Conservation (phyloP, 306 rosid species). For the Cucumis cinereus region DNA sequence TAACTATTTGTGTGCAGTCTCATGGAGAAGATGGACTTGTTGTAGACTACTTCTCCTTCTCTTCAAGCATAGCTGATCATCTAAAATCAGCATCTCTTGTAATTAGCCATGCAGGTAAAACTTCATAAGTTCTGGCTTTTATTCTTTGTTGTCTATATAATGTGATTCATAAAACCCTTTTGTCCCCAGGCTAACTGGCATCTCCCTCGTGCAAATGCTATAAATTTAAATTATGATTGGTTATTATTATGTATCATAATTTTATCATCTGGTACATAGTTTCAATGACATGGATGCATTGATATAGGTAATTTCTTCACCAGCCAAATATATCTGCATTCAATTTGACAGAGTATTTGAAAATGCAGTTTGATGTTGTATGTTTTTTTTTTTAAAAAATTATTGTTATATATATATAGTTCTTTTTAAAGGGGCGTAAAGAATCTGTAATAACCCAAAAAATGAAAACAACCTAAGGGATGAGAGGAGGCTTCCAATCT, state of each 20-base stretch:
- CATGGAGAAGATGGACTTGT: constrained; percentile 44
- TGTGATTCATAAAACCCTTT: not conserved
- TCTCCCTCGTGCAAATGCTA: not conserved
- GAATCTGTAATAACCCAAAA: not conserved
- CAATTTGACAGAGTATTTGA: not conserved
- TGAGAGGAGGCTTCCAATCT: not conserved
- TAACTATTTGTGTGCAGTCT: constrained; percentile 24
- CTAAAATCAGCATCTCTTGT: constrained; percentile 78
- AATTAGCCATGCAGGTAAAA: constrained; percentile 71
- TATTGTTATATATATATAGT: too few relatives aligned
- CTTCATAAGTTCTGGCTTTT: not conserved
- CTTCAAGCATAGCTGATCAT: constrained; percentile 79
- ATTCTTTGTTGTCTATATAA: not conserved
- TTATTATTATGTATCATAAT: not conserved
- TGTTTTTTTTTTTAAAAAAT: not conserved
- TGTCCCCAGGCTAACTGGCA: not conserved
- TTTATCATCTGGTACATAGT: not conserved
- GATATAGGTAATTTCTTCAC: not conserved
- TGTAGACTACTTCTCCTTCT: constrained; percentile 71
- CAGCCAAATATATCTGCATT: not conserved
- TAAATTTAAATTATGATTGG: not conserved
- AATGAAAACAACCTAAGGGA: not conserved
- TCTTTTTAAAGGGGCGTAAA: not conserved
- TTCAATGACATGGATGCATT: not conserved
- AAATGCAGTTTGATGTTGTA: not conserved